Evolutionary conservation across 164 flowering plant genomes (phyloP).

Genomic region (Malania oleifera): DNA sequence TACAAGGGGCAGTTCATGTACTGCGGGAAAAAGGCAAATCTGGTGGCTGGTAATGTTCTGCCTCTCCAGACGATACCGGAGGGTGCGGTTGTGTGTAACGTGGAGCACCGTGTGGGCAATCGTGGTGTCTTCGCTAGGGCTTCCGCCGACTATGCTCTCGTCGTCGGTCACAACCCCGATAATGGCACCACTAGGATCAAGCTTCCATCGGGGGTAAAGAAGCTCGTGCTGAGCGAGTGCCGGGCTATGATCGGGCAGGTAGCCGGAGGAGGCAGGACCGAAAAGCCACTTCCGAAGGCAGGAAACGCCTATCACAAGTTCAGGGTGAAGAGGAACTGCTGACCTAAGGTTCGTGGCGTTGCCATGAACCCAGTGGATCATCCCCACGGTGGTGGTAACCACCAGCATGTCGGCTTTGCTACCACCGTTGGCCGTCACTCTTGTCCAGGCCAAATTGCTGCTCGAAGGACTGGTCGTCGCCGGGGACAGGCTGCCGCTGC

Average conservation of each 20-base stretch:
- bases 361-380: slow-evolving; percentile 70
- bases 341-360: slow-evolving; percentile 73
- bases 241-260: slow-evolving; percentile 66
- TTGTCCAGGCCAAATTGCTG: slow-evolving; percentile 59
- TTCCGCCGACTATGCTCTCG: slow-evolving; percentile 63
- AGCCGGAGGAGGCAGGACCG: slow-evolving; percentile 66
- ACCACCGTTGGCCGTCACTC: slow-evolving; percentile 62
- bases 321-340: slow-evolving; percentile 60
- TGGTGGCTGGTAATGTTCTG: slow-evolving; percentile 52
- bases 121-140: slow-evolving; percentile 54
- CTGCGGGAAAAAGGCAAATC: slow-evolving; percentile 56
- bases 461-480: slow-evolving; percentile 57
- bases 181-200: slow-evolving; percentile 60
- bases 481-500: slow-evolving; percentile 52
- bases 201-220: slow-evolving; percentile 64
- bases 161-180: slow-evolving; percentile 59
- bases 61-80: slow-evolving; percentile 51
- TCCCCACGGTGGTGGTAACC: slow-evolving; percentile 74
- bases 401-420: slow-evolving; percentile 61
- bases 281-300: slow-evolving; percentile 59
- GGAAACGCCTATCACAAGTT: slow-evolving; percentile 64
- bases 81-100: slow-evolving; percentile 66
- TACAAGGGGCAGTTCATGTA: slow-evolving; percentile 56
- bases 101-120: slow-evolving; percentile 62
- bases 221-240: slow-evolving; percentile 54